phyloP scores from a whole-genome alignment of 257 asterid genomes.

The Salvia splendens region DNA sequence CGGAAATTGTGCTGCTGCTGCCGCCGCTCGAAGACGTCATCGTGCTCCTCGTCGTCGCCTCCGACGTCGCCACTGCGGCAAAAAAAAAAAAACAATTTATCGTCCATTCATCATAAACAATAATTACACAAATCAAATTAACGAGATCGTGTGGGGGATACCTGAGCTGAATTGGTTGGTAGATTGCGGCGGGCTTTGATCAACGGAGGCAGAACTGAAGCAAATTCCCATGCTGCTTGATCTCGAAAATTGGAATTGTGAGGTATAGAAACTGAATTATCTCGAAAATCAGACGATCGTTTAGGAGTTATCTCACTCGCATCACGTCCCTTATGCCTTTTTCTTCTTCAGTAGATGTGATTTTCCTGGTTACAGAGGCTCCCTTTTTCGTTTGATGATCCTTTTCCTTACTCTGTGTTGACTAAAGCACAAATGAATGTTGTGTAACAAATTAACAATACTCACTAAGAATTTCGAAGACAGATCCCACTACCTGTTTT shows the following conservation, averaged over 20 bases:
- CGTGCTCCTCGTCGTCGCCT: slow-evolving; percentile 29
- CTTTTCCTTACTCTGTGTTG: background rate
- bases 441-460: background rate
- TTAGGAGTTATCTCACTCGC: background rate
- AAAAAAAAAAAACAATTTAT: too few relatives aligned
- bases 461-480: too few relatives aligned
- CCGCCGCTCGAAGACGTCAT: slow-evolving; percentile 38
- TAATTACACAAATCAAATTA: too few relatives aligned
- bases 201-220: slow-evolving; percentile 41
- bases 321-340: background rate
- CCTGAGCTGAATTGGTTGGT: slow-evolving; percentile 44
- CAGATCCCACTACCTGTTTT: background rate
- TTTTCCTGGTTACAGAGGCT: background rate
- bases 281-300: background rate
- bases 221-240: slow-evolving; percentile 42
- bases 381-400: background rate
- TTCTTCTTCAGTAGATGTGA: background rate
- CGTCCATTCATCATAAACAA: background rate
- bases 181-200: slow-evolving; percentile 40
- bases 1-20: slow-evolving; percentile 31
- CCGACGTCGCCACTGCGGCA: slow-evolving; percentile 32
- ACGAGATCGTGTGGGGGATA: background rate
- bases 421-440: background rate
- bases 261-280: background rate
- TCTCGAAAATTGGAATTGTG: background rate